Conservation (phyloP, 257 asterid species). For the Ocimum tenuiflorum region DNA sequence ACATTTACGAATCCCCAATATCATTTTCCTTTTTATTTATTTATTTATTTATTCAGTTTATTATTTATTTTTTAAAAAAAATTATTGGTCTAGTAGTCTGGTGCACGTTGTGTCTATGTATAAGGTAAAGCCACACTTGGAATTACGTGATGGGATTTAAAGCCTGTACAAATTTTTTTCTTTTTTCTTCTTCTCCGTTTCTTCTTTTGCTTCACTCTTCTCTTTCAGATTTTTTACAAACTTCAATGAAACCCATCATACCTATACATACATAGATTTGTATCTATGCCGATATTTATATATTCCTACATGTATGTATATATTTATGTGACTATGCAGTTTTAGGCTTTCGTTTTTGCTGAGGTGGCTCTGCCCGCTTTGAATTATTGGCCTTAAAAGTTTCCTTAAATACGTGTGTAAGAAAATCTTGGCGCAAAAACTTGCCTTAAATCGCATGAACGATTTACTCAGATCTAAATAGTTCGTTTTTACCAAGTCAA, state of each 20-base stretch:
- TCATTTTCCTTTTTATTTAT: no score
- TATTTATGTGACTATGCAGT: slow-evolving; percentile 4
- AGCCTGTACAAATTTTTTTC: slow-evolving; percentile 38
- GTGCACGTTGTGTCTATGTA: slow-evolving; percentile 16
- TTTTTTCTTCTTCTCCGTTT: slow-evolving; percentile 1
- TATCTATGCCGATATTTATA: background rate
- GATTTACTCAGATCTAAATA: no score
- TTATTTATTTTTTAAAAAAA: no score
- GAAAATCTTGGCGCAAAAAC: no score
- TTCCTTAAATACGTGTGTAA: slow-evolving; percentile 21
- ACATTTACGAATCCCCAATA: no score
- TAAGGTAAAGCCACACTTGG: slow-evolving; percentile 52
- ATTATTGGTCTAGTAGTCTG: no score
- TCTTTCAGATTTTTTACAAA: no score
- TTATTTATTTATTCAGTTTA: no score
- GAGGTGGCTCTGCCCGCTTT: slow-evolving; percentile 29
- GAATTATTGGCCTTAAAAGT: slow-evolving; percentile 39
- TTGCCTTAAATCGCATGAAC: no score
- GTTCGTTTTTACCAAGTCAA: no score
- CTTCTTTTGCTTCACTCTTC: no score
- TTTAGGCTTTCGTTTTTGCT: slow-evolving; percentile 27
- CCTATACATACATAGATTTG: background rate
- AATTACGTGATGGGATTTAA: slow-evolving; percentile 75
- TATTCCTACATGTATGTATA: slow-evolving; percentile 6
- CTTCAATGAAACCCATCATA: slow-evolving; percentile 29